phyloP scores from a whole-genome alignment of 495 filamentous ascomycete genomes.

The Podospora didyma region DNA sequence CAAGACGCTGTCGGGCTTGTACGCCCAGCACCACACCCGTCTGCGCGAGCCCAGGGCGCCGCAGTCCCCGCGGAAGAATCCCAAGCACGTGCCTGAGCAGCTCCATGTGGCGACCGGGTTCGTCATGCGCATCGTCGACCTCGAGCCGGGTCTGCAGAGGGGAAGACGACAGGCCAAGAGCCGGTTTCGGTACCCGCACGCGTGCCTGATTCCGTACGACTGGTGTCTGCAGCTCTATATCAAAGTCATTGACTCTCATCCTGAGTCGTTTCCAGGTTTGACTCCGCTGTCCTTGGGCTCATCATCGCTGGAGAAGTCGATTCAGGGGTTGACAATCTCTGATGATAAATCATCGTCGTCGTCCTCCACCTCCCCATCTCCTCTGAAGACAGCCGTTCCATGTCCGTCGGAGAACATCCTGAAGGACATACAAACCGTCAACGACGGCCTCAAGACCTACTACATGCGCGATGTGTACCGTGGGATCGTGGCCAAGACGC shows the following conservation, averaged over 20 bases:
- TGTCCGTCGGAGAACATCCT: neutral
- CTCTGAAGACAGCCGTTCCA: no score
- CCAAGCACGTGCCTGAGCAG: constrained; percentile 8
- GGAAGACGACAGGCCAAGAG: neutral
- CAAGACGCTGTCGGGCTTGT: constrained; percentile 1
- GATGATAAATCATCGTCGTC: no score
- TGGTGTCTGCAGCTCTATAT: constrained; percentile 15
- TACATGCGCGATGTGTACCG: neutral
- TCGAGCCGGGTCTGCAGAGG: neutral
- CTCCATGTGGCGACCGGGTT: neutral
- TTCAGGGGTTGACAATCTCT: neutral
- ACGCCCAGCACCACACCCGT: neutral
- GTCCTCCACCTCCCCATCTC: neutral
- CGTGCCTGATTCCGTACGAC: constrained; percentile 14
- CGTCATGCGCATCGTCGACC: constrained; percentile 3
- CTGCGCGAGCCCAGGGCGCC: constrained; percentile 12
- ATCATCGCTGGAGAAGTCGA: neutral
- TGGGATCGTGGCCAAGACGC: no score
- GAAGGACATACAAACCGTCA: neutral
- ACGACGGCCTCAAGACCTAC: neutral
- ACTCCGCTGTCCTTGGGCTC: no score
- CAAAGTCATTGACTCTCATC: constrained; percentile 1
- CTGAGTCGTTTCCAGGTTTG: neutral
- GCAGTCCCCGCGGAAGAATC: constrained; percentile 12
- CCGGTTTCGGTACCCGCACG: constrained; percentile 10